Evolutionary conservation across 2,329 filamentous ascomycete species (phyloP).

Genomic region (Ophiostoma piceae): DNA sequence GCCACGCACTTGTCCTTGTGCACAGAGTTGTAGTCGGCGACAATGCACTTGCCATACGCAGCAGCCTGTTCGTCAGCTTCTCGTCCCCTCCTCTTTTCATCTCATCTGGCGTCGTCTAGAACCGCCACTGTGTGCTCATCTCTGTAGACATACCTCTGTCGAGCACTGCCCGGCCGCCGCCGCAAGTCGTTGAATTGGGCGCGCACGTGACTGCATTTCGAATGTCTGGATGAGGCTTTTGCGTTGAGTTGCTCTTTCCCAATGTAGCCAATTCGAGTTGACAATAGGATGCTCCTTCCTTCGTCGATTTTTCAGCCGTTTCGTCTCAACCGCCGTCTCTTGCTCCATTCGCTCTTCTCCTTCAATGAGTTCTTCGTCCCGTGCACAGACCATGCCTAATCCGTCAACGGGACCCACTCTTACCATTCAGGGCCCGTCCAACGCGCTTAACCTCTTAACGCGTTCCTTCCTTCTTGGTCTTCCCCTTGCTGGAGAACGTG

Average conservation of each 20-base stretch:
- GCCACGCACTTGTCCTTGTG: slow-evolving; percentile 84
- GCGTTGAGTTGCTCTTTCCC: background rate
- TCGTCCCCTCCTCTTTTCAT: background rate
- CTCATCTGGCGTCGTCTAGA: background rate
- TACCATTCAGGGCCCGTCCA: background rate
- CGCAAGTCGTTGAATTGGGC: slow-evolving; percentile 53
- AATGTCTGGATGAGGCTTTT: background rate
- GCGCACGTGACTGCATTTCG: slow-evolving; percentile 37
- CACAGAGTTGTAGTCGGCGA: slow-evolving; percentile 82
- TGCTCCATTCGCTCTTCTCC: slow-evolving; percentile 17
- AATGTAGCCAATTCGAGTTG: background rate
- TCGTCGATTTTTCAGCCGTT: background rate
- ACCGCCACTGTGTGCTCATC: background rate
- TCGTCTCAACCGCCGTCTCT: slow-evolving; percentile 7
- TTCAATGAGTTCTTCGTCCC: slow-evolving; percentile 1
- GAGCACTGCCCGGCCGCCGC: slow-evolving; percentile 51
- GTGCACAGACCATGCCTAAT: slow-evolving; percentile 18
- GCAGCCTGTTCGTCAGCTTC: slow-evolving; percentile 55
- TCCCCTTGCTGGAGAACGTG: slow-evolving; percentile 7
- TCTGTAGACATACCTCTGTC: slow-evolving; percentile 41
- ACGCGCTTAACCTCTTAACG: slow-evolving; percentile 28
- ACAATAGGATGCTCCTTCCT: background rate
- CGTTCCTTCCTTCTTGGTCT: slow-evolving; percentile 18
- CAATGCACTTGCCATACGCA: slow-evolving; percentile 84
- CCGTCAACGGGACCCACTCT: background rate